Evolutionary conservation across 139 green algal species (phyloP).

Genomic region (Klebsormidium nitens): DNA sequence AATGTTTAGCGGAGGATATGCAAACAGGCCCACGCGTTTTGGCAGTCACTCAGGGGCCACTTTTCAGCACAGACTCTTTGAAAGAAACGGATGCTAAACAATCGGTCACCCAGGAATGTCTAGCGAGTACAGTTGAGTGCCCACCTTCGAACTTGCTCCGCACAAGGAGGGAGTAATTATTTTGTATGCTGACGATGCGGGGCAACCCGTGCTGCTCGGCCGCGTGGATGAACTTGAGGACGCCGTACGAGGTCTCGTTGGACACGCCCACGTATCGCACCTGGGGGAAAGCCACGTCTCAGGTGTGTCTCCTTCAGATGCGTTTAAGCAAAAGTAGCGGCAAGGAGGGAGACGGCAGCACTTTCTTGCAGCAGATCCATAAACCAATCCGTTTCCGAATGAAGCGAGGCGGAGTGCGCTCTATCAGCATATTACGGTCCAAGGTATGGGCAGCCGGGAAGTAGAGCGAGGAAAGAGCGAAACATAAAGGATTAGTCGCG

Average conservation of each 20-base stretch:
- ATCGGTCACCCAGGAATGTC: too few species aligned
- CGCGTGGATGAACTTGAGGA: conserved; percentile 55
- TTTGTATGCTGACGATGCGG: conserved; percentile 71
- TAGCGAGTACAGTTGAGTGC: too few species aligned
- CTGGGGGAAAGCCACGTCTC: conserved; percentile 2
- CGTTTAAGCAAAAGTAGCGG: background rate
- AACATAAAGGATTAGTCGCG: too few species aligned
- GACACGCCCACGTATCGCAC: conserved; percentile 69
- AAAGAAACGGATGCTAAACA: too few species aligned
- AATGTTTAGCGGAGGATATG: too few species aligned
- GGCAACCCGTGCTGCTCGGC: conserved; percentile 56
- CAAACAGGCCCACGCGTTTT: too few species aligned
- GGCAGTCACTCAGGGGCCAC: too few species aligned
- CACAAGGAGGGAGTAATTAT: conserved; percentile 61
- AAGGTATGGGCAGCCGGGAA: too few species aligned
- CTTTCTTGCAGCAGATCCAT: background rate
- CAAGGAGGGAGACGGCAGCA: background rate
- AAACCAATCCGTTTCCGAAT: background rate
- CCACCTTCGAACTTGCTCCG: conserved; percentile 63
- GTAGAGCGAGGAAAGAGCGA: too few species aligned
- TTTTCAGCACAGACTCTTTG: too few species aligned
- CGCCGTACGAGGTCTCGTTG: conserved; percentile 87
- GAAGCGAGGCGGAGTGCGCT: background rate
- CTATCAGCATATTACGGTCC: background rate
- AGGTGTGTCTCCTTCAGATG: background rate